Conservation (phyloP, 1,284 basidiomycete genomes). For the Ganoderma multipileum region DNA sequence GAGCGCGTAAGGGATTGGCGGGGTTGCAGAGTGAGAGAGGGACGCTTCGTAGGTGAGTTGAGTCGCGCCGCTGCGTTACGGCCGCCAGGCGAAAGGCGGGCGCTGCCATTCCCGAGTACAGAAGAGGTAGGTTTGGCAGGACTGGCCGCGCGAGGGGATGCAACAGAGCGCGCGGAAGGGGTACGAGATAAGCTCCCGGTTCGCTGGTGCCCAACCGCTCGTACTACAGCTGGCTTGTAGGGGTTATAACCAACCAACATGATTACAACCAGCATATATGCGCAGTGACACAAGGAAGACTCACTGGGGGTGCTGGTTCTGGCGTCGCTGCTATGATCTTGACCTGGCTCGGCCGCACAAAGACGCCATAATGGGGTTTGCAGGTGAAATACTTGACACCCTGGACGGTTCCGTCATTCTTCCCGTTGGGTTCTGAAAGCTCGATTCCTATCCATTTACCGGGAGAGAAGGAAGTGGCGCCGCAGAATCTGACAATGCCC, state of each 20-base stretch:
- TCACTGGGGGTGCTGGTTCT: slow-evolving; percentile 43
- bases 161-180: slow-evolving; percentile 43
- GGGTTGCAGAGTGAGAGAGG: slow-evolving; percentile 43
- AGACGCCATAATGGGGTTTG: slow-evolving; percentile 82
- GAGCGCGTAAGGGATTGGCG: slow-evolving; percentile 42
- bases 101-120: slow-evolving; percentile 19
- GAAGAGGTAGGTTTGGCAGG: slow-evolving; percentile 44
- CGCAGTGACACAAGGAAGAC: slow-evolving; percentile 3
- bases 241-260: slow-evolving; percentile 1
- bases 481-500: slow-evolving; percentile 89
- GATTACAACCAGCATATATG: slow-evolving; percentile 10
- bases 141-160: slow-evolving; percentile 51
- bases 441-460: slow-evolving; percentile 98
- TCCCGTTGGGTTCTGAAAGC: slow-evolving; percentile 83
- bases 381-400: slow-evolving; percentile 89
- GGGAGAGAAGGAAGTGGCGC: slow-evolving; percentile 83
- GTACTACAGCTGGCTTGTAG: slow-evolving; percentile 32
- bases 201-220: slow-evolving; percentile 47
- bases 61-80: slow-evolving; percentile 39
- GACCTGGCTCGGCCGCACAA: slow-evolving; percentile 90
- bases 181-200: slow-evolving; percentile 47
- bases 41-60: slow-evolving; percentile 51
- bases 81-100: slow-evolving; percentile 31
- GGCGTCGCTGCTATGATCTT: slow-evolving; percentile 59
- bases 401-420: slow-evolving; percentile 94